Evolutionary conservation across 345 rosid species (phyloP).

Genomic region (Salix viminalis): DNA sequence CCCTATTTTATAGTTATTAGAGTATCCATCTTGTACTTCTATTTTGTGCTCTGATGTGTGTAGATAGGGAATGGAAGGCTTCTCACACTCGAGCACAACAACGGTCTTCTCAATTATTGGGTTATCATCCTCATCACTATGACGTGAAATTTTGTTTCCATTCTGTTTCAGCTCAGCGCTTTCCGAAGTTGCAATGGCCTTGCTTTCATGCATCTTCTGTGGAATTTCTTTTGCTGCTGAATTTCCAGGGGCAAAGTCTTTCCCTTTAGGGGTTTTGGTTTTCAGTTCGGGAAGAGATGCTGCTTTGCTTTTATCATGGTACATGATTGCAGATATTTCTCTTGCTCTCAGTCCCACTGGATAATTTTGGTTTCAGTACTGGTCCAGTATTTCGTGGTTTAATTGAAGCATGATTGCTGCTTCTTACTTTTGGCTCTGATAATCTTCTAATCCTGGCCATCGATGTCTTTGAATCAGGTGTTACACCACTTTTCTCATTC

Average conservation of each 20-base stretch:
- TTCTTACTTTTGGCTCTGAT: conserved; percentile 65
- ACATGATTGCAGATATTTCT: conserved; percentile 76
- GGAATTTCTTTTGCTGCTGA: conserved; percentile 28
- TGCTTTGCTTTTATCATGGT: conserved; percentile 67
- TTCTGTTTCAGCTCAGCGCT: conserved; percentile 31
- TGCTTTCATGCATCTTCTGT: conserved; percentile 29
- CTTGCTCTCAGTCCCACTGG: conserved; percentile 54
- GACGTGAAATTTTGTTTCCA: conserved; percentile 30
- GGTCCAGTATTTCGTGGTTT: conserved; percentile 42
- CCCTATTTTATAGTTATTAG: conserved; percentile 1
- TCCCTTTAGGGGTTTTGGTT: conserved; percentile 42
- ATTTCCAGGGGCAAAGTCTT: conserved; percentile 31
- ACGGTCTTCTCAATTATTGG: conserved; percentile 64
- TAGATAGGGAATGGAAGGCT: conserved; percentile 32
- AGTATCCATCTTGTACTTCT: conserved; percentile 24
- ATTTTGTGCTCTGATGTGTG: conserved; percentile 35
- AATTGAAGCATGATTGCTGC: conserved; percentile 36
- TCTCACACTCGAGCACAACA: conserved; percentile 59
- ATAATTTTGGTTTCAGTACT: conserved; percentile 39
- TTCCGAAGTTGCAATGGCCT: conserved; percentile 28
- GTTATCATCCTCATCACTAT: conserved; percentile 51
- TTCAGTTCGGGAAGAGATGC: conserved; percentile 82
- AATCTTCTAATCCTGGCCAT: conserved; percentile 68
- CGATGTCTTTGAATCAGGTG: conserved; percentile 54
- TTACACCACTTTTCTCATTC: conserved; percentile 39